These are phyloP conservation scores for Gastrolobium villosum DNA, from an alignment of 306 rosid species.

Conservation along the genomic window DNA sequence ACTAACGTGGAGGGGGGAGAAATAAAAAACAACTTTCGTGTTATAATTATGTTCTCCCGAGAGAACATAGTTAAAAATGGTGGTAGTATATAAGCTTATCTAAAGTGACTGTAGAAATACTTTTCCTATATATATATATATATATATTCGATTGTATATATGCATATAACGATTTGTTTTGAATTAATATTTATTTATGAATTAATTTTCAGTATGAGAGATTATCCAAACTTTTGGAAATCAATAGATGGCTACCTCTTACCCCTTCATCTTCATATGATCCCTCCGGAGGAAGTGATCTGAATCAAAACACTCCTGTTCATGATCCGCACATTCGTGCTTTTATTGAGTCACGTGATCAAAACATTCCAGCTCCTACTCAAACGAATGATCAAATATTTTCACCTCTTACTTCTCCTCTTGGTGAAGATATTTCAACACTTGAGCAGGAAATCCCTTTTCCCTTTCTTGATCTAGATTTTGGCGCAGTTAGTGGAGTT, in stretches of 20 bases:
- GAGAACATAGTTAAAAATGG: no score
- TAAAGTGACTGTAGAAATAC: no score
- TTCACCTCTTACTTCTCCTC: slow-evolving; percentile 1
- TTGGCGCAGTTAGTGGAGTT: neutral
- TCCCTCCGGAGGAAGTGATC: slow-evolving; percentile 15
- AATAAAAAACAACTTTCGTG: no score
- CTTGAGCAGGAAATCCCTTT: neutral
- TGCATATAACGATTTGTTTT: neutral
- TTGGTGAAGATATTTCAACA: neutral
- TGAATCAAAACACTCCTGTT: neutral
- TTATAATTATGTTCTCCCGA: no score
- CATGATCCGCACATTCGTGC: neutral
- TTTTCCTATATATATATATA: neutral
- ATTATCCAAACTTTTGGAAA: slow-evolving; percentile 50
- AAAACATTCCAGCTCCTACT: neutral
- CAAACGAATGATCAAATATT: no score
- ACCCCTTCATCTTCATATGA: slow-evolving; percentile 35
- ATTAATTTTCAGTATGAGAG: slow-evolving; percentile 61
- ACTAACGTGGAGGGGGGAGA: no score
- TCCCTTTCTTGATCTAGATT: slow-evolving; percentile 29
- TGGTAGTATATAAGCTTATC: no score
- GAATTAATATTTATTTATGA: neutral
- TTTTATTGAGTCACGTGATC: neutral
- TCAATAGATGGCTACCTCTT: slow-evolving; percentile 44
- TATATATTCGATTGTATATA: neutral